Evolutionary conservation across 2,329 filamentous ascomycete species (phyloP).

Genomic region (Penicillium sp.): DNA sequence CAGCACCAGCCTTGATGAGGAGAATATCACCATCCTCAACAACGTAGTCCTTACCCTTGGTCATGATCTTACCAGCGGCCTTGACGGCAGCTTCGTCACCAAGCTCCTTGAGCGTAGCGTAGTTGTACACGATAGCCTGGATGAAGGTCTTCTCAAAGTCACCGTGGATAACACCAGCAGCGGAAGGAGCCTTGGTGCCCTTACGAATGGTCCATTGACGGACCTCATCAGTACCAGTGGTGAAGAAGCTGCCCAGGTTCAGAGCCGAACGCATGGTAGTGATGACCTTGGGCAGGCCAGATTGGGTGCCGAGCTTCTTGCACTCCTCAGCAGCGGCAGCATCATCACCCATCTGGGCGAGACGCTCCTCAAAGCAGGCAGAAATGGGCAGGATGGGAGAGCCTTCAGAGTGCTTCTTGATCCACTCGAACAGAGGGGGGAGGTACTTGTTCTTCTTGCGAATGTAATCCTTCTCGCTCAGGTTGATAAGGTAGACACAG

Average conservation of each 20-base stretch:
- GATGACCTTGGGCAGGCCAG: slow-evolving; percentile 87
- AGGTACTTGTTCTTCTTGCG: slow-evolving; percentile 99
- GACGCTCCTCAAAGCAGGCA: slow-evolving; percentile 86
- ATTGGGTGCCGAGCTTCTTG: slow-evolving; percentile 84
- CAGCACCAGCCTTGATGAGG: slow-evolving; percentile 71
- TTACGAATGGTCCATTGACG: slow-evolving; percentile 97
- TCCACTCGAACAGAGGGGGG: slow-evolving; percentile 88
- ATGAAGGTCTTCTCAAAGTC: slow-evolving; percentile 99
- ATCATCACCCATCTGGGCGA: slow-evolving; percentile 77
- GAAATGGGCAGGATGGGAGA: slow-evolving; percentile 94
- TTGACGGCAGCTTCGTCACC: slow-evolving; percentile 88
- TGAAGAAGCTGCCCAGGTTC: slow-evolving; percentile 95
- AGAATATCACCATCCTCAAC: slow-evolving; percentile 61
- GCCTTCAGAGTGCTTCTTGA: slow-evolving; percentile 83
- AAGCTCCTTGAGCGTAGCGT: slow-evolving; percentile 72
- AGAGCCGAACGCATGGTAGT: slow-evolving; percentile 89
- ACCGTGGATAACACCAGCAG: slow-evolving; percentile 95
- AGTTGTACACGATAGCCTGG: slow-evolving; percentile 94
- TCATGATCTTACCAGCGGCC: slow-evolving; percentile 94
- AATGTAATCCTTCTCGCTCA: slow-evolving; percentile 95
- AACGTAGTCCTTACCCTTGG: slow-evolving; percentile 95
- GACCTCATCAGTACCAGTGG: slow-evolving; percentile 90
- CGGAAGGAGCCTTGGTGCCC: slow-evolving; percentile 95
- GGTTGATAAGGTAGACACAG: slow-evolving; percentile 93
- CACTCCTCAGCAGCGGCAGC: slow-evolving; percentile 78